Percentiles rank a stretch among this genome's conserved stretches.
Conservation (phyloP, 805 yeast species). For the Saturnispora sanitii region DNA sequence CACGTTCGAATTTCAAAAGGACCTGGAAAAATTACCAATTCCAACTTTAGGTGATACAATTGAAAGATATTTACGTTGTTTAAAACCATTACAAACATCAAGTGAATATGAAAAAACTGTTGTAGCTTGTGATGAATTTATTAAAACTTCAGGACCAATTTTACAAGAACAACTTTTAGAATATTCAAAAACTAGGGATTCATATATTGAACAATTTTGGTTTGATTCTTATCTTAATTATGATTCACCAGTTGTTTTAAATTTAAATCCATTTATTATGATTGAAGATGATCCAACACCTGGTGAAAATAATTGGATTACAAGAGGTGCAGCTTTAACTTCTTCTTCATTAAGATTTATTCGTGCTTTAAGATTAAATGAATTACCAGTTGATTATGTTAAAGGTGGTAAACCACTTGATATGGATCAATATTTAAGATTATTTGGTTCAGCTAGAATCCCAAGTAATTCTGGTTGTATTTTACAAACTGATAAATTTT, state of each 20-base stretch:
- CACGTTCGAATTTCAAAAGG: constrained; percentile 50
- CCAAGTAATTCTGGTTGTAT: constrained; percentile 78
- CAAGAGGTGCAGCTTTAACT: constrained; percentile 72
- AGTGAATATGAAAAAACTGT: constrained; percentile 55
- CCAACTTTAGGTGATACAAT: constrained; percentile 68
- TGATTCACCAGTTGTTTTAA: constrained; percentile 86
- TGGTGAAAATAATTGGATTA: constrained; percentile 52
- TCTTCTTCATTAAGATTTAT: constrained; percentile 71
- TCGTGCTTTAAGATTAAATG: constrained; percentile 66
- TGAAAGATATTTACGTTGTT: constrained; percentile 49
- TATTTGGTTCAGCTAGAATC: constrained; percentile 81
- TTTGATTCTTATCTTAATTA: constrained; percentile 80
- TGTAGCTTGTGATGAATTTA: constrained; percentile 46
- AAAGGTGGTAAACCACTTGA: constrained; percentile 58
- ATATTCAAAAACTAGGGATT: constrained; percentile 54
- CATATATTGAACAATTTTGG: constrained; percentile 93
- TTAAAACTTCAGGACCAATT: constrained; percentile 44
- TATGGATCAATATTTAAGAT: constrained; percentile 84
- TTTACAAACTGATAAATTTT: constrained; percentile 67
- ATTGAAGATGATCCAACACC: constrained; percentile 88
- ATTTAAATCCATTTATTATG: constrained; percentile 82
- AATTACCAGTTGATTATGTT: constrained; percentile 60
- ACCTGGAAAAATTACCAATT: constrained; percentile 62
- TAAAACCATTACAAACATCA: constrained; percentile 76
- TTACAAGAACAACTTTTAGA: constrained; percentile 55